Conservation (phyloP, 2,329 filamentous ascomycete genomes). For the Xylaria sp. region DNA sequence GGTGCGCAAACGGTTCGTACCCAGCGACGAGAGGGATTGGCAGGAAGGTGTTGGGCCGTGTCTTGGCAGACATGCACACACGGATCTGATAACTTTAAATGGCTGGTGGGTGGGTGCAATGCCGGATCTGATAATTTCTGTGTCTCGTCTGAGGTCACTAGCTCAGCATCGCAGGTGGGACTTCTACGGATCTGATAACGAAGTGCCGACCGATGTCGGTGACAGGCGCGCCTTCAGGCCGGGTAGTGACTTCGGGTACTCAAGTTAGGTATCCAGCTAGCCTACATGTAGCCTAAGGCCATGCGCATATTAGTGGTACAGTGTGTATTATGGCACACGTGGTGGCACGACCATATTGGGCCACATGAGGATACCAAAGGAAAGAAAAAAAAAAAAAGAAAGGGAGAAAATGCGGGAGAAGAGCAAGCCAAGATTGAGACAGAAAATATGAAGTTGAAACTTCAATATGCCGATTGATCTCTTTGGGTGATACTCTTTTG, state of each 20-base stretch:
- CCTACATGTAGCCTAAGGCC: too few species aligned
- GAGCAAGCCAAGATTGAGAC: background rate
- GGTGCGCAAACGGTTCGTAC: constrained; percentile 3
- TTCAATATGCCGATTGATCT: too few species aligned
- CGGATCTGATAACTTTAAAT: constrained; percentile 55
- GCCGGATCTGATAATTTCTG: constrained; percentile 47
- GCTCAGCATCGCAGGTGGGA: constrained; percentile 29
- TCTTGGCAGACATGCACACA: constrained; percentile 46
- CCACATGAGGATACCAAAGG: too few species aligned
- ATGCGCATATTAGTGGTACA: too few species aligned
- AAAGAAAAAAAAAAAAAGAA: background rate
- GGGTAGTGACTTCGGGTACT: background rate
- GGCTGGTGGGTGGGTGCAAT: constrained; percentile 32
- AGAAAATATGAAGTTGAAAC: too few species aligned
- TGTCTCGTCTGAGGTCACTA: constrained; percentile 8
- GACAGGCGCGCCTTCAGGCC: constrained; percentile 30
- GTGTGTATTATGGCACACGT: too few species aligned
- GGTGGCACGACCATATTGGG: too few species aligned
- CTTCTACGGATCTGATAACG: constrained; percentile 45
- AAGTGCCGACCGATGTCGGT: constrained; percentile 43
- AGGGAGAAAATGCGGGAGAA: background rate
- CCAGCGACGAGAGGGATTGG: constrained; percentile 17
- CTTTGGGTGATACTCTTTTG: too few species aligned
- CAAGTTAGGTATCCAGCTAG: background rate
- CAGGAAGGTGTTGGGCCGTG: constrained; percentile 25